A percentile compares a stretch with the other conserved stretches of the same genome.
Conservation (phyloP, 805 yeast species). For the Wickerhamomyces subpelliculosus region DNA sequence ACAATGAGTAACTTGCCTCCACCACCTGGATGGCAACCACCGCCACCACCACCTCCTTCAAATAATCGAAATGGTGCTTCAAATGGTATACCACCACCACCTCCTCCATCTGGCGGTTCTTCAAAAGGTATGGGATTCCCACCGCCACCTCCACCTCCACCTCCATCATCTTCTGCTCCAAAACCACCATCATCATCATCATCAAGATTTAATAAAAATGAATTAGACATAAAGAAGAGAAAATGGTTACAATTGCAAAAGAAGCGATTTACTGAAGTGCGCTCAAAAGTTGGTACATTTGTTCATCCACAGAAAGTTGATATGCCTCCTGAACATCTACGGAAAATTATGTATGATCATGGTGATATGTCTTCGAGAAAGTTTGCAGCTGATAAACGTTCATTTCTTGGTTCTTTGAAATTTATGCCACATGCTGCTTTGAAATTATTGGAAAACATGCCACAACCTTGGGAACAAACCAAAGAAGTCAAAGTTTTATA, state of each 20-base stretch:
- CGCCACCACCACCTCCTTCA: constrained; percentile 23
- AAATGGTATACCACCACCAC: constrained; percentile 17
- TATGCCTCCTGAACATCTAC: constrained; percentile 90
- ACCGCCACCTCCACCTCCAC: constrained; percentile 22
- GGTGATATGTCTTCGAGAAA: constrained; percentile 78
- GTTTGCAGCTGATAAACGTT: constrained; percentile 76
- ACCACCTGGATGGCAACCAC: constrained; percentile 24
- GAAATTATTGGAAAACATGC: constrained; percentile 90
- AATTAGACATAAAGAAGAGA: constrained; percentile 37
- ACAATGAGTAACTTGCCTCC: constrained; percentile 22
- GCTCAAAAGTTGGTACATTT: constrained; percentile 31
- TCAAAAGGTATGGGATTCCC: background rate
- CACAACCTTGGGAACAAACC: constrained; percentile 94
- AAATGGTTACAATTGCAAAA: constrained; percentile 65
- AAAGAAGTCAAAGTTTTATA: constrained; percentile 85
- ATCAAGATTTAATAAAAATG: constrained; percentile 15
- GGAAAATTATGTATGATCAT: constrained; percentile 77
- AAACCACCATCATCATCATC: constrained; percentile 11
- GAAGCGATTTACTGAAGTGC: constrained; percentile 36
- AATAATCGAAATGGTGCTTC: constrained; percentile 4
- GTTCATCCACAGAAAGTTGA: constrained; percentile 61
- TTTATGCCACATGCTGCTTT: constrained; percentile 94
- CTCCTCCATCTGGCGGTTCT: constrained; percentile 22
- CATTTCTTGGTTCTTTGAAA: constrained; percentile 85
- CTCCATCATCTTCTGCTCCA: constrained; percentile 26